Conservation (phyloP, 1,284 basidiomycete genomes). For the Irpex lacteus region DNA sequence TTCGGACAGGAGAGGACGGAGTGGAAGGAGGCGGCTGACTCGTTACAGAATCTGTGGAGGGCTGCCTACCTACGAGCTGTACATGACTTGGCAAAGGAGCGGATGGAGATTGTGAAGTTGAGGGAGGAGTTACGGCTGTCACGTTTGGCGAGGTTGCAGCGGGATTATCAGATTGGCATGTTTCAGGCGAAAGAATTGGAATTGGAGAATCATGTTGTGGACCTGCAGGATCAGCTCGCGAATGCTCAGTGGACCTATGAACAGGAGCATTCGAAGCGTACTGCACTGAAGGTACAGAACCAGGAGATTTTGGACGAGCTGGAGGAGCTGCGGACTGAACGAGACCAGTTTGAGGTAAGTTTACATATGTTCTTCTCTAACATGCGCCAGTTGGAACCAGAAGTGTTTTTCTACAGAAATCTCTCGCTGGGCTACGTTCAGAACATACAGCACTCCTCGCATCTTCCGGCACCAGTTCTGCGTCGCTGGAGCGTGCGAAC, state of each 20-base stretch:
- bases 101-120: conserved; percentile 45
- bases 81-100: conserved; percentile 51
- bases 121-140: conserved; percentile 51
- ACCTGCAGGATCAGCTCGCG: conserved; percentile 38
- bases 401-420: conserved; percentile 26
- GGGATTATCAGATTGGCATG: conserved; percentile 61
- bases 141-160: conserved; percentile 50
- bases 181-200: conserved; percentile 62
- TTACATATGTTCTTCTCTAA: not conserved
- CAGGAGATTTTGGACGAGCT: conserved; percentile 38
- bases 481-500: conserved; percentile 53
- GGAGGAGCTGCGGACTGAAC: conserved; percentile 42
- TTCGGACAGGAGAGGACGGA: conserved; percentile 51
- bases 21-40: conserved; percentile 61
- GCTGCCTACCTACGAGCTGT: conserved; percentile 58
- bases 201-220: conserved; percentile 40
- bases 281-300: conserved; percentile 33
- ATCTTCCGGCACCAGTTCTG: conserved; percentile 40
- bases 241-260: conserved; percentile 42
- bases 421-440: conserved; percentile 26
- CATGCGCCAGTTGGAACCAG: not conserved
- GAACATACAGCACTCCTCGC: conserved; percentile 44
- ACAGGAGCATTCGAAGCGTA: conserved; percentile 34
- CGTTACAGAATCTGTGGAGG: conserved; percentile 57
- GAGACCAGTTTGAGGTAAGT: conserved; percentile 27